Conservation (phyloP, 73 alveolate genomes). For the Paramecium octaurelia region DNA sequence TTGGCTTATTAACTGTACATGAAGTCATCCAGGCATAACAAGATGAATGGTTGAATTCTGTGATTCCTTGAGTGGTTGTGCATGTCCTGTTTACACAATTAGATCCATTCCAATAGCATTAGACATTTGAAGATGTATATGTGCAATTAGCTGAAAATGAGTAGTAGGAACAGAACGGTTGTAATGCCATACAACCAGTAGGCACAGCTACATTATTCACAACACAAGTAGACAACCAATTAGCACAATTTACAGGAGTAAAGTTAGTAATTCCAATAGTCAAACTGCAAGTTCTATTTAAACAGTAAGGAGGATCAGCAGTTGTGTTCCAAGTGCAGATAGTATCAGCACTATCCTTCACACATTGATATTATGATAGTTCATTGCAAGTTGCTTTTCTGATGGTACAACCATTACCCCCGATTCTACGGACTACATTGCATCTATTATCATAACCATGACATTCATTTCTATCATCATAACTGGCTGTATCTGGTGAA, state of each 20-base stretch:
- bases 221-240: neutral
- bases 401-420: constrained; percentile 31
- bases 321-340: neutral
- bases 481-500: neutral
- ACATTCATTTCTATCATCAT: neutral
- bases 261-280: neutral
- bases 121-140: neutral
- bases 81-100: neutral
- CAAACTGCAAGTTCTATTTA: neutral
- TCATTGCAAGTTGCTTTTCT: neutral
- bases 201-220: neutral
- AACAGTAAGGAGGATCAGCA: neutral
- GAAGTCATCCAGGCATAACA: constrained; percentile 5
- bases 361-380: neutral
- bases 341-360: neutral
- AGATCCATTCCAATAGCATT: constrained; percentile 48
- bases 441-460: neutral
- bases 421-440: constrained; percentile 12
- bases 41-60: neutral
- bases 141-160: neutral
- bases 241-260: neutral
- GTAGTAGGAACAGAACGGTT: neutral
- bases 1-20: constrained; percentile 27
- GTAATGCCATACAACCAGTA: neutral
- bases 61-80: neutral